Conservation (phyloP, 2,329 filamentous ascomycete genomes). For the Fusarium sacchari region DNA sequence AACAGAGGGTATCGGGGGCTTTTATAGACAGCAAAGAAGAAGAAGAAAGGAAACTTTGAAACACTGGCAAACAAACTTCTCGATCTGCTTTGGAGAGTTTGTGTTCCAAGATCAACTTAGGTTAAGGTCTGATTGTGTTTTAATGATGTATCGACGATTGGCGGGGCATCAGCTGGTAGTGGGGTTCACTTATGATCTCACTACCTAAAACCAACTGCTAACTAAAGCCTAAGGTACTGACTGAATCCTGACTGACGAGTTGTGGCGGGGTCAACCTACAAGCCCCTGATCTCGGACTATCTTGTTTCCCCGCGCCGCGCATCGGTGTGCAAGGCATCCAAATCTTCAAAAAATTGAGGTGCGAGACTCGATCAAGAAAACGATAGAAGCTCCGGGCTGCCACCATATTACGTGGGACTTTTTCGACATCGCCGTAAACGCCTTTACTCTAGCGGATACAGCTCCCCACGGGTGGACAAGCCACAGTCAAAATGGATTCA, state of each 20-base stretch:
- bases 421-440: slow-evolving; percentile 40
- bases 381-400: slow-evolving; percentile 46
- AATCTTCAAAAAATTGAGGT: slow-evolving; percentile 50
- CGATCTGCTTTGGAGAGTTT: not conserved
- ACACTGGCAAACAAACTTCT: not conserved
- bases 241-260: not conserved
- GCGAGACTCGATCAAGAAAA: slow-evolving; percentile 39
- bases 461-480: slow-evolving; percentile 41
- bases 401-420: slow-evolving; percentile 40
- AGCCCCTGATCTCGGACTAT: slow-evolving; percentile 44
- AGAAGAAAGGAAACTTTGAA: not conserved
- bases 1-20: not conserved
- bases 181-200: slow-evolving; percentile 41
- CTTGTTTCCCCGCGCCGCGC: slow-evolving; percentile 48
- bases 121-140: slow-evolving; percentile 5
- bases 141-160: slow-evolving; percentile 31
- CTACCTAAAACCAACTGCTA: slow-evolving; percentile 9
- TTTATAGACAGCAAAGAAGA: not conserved
- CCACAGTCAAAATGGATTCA: slow-evolving; percentile 49
- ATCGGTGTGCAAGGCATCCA: slow-evolving; percentile 45
- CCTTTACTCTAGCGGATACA: slow-evolving; percentile 39
- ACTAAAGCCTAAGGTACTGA: slow-evolving; percentile 1
- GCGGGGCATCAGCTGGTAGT: slow-evolving; percentile 38
- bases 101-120: not conserved
- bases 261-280: slow-evolving; percentile 2